Evolutionary conservation across 768 basidiomycete genomes (phyloP), one percentile per base, ranked within the genome.

Genomic region (Termitomyces bulborhizus): DNA sequence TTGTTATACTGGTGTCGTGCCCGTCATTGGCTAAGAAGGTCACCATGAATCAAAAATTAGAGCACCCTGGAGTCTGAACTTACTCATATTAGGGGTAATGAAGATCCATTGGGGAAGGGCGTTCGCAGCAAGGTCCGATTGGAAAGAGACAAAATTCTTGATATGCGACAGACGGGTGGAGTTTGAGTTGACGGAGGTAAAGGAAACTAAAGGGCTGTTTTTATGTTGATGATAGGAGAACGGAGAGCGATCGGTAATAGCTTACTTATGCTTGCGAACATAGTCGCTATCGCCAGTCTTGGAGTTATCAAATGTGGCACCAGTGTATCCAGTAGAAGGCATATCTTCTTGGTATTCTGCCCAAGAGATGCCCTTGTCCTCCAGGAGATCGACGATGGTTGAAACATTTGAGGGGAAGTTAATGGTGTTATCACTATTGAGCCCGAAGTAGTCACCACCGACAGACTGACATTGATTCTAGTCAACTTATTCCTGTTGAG

Each of bases 61-160:
- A 6, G 6, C 47, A 21, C 11, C 48, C 62, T 40, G 3, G 36
- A 7, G 13, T 39, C 56, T 34, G 16, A 26, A 67, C 68, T 66
- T 27, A 60, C 58, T 53, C 60, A 83, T 69, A 64, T 86, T 86
- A 8, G 85, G 85, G 0, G 85, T 85, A 55, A 86, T 71, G 60
- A 82, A 85, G 4, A 73, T 59, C 81, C 83, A 86, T 53, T 85
- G 84, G 11, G 83, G 77, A 43, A 86, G 66, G 2, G 69, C 69
- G 44, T 75, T 66, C 6, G 76, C 75, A 27, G 73, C 74, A 12
- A 84, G 67, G 58, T 86, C 85, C 32, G 71, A 68, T 8, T 78
- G 76, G 60, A 86, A 83, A 64, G 84, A 74, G 56, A 84, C 84
- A 63, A 84, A 86, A 64, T 82, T 85, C 37, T 84, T 75, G 48